Conservation (phyloP, 768 basidiomycete genomes). For the Trametes cingulata region DNA sequence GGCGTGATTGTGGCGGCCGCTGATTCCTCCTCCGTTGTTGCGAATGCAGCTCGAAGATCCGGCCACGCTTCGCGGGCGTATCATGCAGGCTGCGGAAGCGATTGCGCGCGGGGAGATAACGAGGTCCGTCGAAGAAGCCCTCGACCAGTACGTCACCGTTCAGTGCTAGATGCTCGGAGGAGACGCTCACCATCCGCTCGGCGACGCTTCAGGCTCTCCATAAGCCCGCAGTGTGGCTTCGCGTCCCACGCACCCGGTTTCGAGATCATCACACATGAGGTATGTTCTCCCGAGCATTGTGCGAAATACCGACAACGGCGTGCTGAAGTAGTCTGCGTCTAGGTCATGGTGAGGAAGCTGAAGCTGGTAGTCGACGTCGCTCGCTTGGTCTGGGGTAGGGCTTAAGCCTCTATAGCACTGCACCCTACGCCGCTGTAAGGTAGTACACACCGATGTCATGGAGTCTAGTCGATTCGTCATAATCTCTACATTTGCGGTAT, state of each 20-base stretch:
- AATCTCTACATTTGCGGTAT: no score
- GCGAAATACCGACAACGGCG: not conserved
- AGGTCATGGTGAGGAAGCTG: constrained; percentile 17
- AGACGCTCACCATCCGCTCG: not conserved
- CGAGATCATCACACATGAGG: constrained; percentile 13
- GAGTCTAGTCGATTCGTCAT: no score
- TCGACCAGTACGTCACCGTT: constrained; percentile 34
- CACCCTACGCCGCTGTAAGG: no score
- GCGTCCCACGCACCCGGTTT: constrained; percentile 36
- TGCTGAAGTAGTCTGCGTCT: not conserved
- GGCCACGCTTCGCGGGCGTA: constrained; percentile 36
- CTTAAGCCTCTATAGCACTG: not conserved
- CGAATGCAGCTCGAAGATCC: constrained; percentile 39
- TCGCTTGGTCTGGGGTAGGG: not conserved
- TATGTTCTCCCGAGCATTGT: not conserved
- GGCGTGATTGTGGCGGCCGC: not conserved
- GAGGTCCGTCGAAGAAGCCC: constrained; percentile 39
- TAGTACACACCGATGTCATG: no score
- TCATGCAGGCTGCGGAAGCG: constrained; percentile 43
- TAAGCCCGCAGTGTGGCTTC: constrained; percentile 53
- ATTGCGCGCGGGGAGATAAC: constrained; percentile 40
- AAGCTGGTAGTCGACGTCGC: constrained; percentile 11
- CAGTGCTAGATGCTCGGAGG: not conserved
- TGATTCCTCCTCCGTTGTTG: not conserved
- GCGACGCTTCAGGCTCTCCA: constrained; percentile 31